A percentile compares a stretch with the other conserved stretches of the same genome.
phyloP scores from a whole-genome alignment of 495 filamentous ascomycete genomes.

The Podospora appendiculata region DNA sequence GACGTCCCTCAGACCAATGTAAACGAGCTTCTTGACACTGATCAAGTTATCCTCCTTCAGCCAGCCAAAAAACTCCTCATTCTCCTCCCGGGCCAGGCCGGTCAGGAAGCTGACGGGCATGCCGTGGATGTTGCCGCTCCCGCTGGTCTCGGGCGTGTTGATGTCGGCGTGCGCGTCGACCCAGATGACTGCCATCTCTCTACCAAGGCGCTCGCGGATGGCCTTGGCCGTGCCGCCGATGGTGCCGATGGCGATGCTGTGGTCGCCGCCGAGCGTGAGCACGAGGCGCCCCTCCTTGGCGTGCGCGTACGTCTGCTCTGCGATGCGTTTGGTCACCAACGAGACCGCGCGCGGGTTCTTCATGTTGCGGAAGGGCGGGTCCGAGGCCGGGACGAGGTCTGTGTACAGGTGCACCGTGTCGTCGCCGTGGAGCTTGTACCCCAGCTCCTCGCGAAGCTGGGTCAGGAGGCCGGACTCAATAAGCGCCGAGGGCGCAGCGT shows the following conservation, averaged over 20 bases:
- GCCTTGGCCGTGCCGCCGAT: constrained; percentile 80
- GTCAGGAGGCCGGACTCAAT: constrained; percentile 82
- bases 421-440: constrained; percentile 82
- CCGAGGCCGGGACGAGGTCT: constrained; percentile 60
- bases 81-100: constrained; percentile 67
- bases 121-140: constrained; percentile 91
- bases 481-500: constrained; percentile 84
- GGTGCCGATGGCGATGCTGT: constrained; percentile 92
- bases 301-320: constrained; percentile 79
- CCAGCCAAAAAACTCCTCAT: constrained; percentile 81
- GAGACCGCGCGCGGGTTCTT: constrained; percentile 86
- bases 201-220: constrained; percentile 68
- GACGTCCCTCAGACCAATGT: constrained; percentile 92
- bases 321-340: constrained; percentile 73
- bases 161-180: constrained; percentile 98
- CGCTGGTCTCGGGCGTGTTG: constrained; percentile 87
- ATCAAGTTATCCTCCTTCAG: constrained; percentile 49
- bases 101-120: constrained; percentile 96
- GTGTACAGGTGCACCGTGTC: constrained; percentile 75
- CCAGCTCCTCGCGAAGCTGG: constrained; percentile 76
- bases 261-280: constrained; percentile 90
- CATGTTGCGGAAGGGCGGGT: constrained; percentile 82
- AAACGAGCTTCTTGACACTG: constrained; percentile 82
- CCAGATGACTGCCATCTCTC: constrained; percentile 93
- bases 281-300: constrained; percentile 80